A percentile compares a stretch with the other conserved stretches of the same genome.
phyloP scores from a whole-genome alignment of 805 yeast species.

The Maudiozyma turicensis region DNA sequence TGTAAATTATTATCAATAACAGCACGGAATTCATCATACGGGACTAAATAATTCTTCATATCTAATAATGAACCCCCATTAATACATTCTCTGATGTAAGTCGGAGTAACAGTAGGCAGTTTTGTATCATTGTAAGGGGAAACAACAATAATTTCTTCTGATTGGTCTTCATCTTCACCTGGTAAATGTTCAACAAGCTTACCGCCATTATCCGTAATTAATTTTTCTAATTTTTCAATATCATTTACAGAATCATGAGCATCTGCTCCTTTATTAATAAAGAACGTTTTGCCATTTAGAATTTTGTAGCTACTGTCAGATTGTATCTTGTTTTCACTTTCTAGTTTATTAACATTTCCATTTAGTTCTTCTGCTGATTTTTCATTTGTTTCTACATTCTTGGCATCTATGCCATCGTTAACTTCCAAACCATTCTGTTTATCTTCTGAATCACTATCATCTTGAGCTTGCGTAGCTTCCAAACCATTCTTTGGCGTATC shows the following conservation, averaged over 20 bases:
- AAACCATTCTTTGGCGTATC: neutral
- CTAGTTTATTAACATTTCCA: neutral
- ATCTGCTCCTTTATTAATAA: slow-evolving; percentile 16
- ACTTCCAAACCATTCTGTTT: neutral
- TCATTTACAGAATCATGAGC: slow-evolving; percentile 20
- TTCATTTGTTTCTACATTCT: neutral
- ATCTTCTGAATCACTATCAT: neutral
- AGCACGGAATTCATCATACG: slow-evolving; percentile 21
- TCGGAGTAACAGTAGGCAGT: slow-evolving; percentile 25
- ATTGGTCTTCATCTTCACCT: slow-evolving; percentile 1
- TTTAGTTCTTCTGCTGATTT: no score
- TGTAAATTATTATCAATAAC: slow-evolving; percentile 18
- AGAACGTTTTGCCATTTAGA: slow-evolving; percentile 13
- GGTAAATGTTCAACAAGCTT: slow-evolving; percentile 16
- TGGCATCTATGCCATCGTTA: neutral
- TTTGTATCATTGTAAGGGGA: slow-evolving; percentile 25
- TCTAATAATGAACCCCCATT: slow-evolving; percentile 13
- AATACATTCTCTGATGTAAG: slow-evolving; percentile 23
- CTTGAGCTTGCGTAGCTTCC: neutral
- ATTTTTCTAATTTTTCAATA: slow-evolving; percentile 11
- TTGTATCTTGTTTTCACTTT: neutral
- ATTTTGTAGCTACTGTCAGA: neutral
- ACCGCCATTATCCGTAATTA: slow-evolving; percentile 21
- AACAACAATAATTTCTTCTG: slow-evolving; percentile 16
- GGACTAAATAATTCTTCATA: slow-evolving; percentile 20